Evolutionary conservation across 371 early-diverging fungal genomes (phyloP), one percentile per base, ranked within the genome.

Genomic region (Enterocytospora artemiae): DNA sequence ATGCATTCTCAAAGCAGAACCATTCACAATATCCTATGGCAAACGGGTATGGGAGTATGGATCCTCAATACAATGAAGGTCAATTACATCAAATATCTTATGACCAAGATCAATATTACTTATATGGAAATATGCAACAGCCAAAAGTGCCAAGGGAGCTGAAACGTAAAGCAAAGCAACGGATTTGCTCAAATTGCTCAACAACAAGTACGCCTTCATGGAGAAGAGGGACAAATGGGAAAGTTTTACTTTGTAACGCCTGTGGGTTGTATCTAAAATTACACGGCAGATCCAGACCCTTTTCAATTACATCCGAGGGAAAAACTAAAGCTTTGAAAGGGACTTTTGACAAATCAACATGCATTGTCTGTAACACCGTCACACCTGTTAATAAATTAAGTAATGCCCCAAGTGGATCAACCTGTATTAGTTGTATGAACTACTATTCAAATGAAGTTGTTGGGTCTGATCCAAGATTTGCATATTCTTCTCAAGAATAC

Each of bases 171-270:
- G 46, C 70, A 2, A 76, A 75, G 53, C 63, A 76, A 36, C 63
- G 81, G 69, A 54, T 76, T 28, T 89, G 90, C 72, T 82, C 83
- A 30, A 88, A 89, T 69, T 89, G 89, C 67, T 71, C 81, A 3
- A 86, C 88, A 0, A 85, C 84, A 1, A 84, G 83, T 0, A 90
- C 90, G 0, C 90, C 91, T 0, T 77, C 89, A 20, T 93, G 96
- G 88, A 77, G 93, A 22, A 77, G 88, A 59, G 85, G 86, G 57
- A 83, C 82, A 46, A 76, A 80, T 12, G 87, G 87, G 30, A 84
- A 85, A 48, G 81, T 82, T 20, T 82, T 86, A 2, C 81, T 88
- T 28, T 89, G 88, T 71, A 88, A 89, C 73, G 88, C 87, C 0
- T 89, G 89, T 69, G 88, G 89, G 18, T 78, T 89, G 3, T 89